Evolutionary conservation across 2,329 filamentous ascomycete genomes (phyloP).

Genomic region (Torrubiella hemipterigena): DNA sequence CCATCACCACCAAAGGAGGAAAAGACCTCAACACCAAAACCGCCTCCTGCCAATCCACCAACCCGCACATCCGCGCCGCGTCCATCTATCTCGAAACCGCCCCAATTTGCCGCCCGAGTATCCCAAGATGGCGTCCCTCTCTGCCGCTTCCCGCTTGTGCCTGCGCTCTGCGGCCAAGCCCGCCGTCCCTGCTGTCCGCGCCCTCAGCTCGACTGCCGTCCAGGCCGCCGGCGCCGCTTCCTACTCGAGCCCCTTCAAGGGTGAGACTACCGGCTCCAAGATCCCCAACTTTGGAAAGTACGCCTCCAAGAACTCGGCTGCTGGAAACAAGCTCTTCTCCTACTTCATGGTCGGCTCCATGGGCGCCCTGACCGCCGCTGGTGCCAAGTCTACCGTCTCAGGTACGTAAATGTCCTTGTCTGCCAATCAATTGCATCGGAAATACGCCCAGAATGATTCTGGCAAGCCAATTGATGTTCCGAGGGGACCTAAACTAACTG

Average conservation of each 20-base stretch:
- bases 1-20: conserved; percentile 19
- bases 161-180: conserved; percentile 44
- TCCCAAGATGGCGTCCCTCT: conserved; percentile 53
- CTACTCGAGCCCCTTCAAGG: conserved; percentile 55
- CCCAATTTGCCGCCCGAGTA: neutral
- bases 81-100: neutral
- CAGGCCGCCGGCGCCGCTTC: conserved; percentile 30
- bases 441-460: neutral
- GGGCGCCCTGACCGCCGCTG: conserved; percentile 82
- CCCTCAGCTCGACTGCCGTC: conserved; percentile 43
- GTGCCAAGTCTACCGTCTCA: conserved; percentile 96
- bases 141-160: conserved; percentile 56
- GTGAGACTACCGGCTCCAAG: conserved; percentile 46
- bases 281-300: conserved; percentile 90
- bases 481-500: too few relatives aligned
- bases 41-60: neutral
- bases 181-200: conserved; percentile 32
- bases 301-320: conserved; percentile 54
- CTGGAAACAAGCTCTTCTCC: conserved; percentile 74
- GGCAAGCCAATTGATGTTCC: neutral
- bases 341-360: conserved; percentile 99
- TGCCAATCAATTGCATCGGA: neutral
- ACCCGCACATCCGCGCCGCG: neutral
- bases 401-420: too few relatives aligned
- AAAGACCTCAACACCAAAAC: conserved; percentile 6